Conservation (phyloP, 2,329 filamentous ascomycete species). For the Neonectria sp. region DNA sequence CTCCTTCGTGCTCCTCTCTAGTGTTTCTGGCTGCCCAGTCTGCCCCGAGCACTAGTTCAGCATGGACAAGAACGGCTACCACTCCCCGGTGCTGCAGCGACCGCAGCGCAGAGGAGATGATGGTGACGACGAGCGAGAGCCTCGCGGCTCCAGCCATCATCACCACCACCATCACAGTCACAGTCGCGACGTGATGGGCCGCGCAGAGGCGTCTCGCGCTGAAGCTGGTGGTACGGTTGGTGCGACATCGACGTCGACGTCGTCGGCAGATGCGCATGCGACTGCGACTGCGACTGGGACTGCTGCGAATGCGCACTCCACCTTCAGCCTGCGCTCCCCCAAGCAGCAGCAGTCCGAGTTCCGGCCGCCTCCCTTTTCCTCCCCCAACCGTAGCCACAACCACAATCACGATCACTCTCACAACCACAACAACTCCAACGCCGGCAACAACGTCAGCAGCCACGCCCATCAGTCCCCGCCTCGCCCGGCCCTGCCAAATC, state of each 20-base stretch:
- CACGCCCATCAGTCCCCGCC: conserved; percentile 51
- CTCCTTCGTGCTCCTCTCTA: conserved; percentile 34
- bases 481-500: conserved; percentile 50
- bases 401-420: conserved; percentile 41
- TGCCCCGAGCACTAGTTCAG: conserved; percentile 40
- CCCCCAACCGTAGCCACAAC: conserved; percentile 38
- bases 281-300: conserved; percentile 42
- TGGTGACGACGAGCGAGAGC: conserved; percentile 55
- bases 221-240: conserved; percentile 31
- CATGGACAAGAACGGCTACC: conserved; percentile 64
- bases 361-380: conserved; percentile 51
- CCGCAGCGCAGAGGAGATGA: conserved; percentile 54
- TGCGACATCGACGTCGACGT: conserved; percentile 41
- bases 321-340: conserved; percentile 66
- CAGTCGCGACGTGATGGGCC: conserved; percentile 64
- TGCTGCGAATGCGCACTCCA: conserved; percentile 53
- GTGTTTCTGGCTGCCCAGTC: conserved; percentile 30
- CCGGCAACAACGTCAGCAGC: conserved; percentile 45
- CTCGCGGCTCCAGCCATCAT: conserved; percentile 51
- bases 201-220: conserved; percentile 45
- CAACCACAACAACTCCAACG: conserved; percentile 45
- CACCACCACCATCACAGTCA: conserved; percentile 54
- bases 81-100: conserved; percentile 65
- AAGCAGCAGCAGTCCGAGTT: conserved; percentile 60
- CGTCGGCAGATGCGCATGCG: conserved; percentile 29